Base-by-base conservation (phyloP, 805 yeast species). In the Saccharomycopsis sp. region DNA sequence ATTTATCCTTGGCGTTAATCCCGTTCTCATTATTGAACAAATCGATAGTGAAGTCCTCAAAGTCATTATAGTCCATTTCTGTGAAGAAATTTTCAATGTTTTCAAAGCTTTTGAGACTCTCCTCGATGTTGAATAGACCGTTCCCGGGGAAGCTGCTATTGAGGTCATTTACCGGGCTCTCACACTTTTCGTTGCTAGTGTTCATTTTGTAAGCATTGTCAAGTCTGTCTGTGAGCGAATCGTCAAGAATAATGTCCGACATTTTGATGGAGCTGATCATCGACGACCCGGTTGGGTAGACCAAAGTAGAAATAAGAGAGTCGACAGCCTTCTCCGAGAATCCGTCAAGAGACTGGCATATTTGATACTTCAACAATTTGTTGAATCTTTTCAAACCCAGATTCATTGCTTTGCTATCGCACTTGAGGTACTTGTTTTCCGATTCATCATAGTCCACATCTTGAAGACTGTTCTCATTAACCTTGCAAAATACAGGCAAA, bases 41-140 rank as follows among this genome's bases (percentile, higher is more conserved):
- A 4, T 44, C 48, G 16, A 54, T 29, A 15, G 18, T 50, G 47
- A 23, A 12, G 29, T 46, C 29, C n/a, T 15, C 14, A 34, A 57
- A 57, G 18, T 52, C 52, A 48, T 21, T 40, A 4, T 9, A 9
- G 24, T 53, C 50, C 5, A 57, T n/a, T 2, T 57, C 51, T 18
- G 59, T 57, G 46, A 52, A 57, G 37, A 52, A 57, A 37, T 57
- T 57, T n/a, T 57, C 56, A 12, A 57, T 52, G 24, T 48, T 40
- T 18, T 24, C 44, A 16, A 56, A 52, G 34, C 48, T 52, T 23
- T 24, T 40, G 7, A 23, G 24, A 5, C 51, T 55, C 16, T 51
- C 54, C 8, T 29, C 51, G 7, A 55, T 21, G 16, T 51, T 34
- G 21, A 16, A 46, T 24, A 20, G 18, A 12, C 46, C 40, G n/a